Evolutionary conservation across 257 asterid genomes (phyloP).

Genomic region (Plantago major): DNA sequence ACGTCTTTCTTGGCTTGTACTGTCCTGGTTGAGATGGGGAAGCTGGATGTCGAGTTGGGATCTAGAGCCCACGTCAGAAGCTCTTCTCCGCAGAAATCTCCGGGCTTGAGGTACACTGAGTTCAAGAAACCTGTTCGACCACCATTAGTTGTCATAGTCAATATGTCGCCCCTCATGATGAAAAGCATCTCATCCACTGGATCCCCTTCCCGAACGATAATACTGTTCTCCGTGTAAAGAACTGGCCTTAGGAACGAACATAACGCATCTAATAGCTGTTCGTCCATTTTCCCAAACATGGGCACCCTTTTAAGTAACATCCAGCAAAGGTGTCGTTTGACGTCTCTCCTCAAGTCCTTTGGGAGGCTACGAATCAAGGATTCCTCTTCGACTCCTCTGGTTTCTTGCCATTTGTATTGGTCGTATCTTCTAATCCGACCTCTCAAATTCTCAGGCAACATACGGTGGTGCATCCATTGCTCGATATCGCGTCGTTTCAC

Average conservation of each 20-base stretch:
- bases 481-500: constrained; percentile 96
- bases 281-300: constrained; percentile 90
- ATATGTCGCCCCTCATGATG: constrained; percentile 91
- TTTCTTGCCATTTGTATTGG: constrained; percentile 96
- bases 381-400: constrained; percentile 95
- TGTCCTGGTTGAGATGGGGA: constrained; percentile 90
- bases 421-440: constrained; percentile 93
- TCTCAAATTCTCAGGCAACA: constrained; percentile 84
- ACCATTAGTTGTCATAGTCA: constrained; percentile 92
- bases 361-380: constrained; percentile 80
- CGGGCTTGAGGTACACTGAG: constrained; percentile 72
- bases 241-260: constrained; percentile 92
- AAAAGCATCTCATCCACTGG: constrained; percentile 98
- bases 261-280: constrained; percentile 87
- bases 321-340: constrained; percentile 95
- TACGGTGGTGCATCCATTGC: constrained; percentile 99
- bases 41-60: constrained; percentile 79
- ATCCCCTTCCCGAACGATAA: constrained; percentile 95
- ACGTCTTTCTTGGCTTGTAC: constrained; percentile 80
- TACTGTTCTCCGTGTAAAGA: constrained; percentile 67
- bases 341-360: constrained; percentile 91
- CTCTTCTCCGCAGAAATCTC: constrained; percentile 96
- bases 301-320: constrained; percentile 97
- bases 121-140: constrained; percentile 95
- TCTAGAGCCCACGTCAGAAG: constrained; percentile 96